A percentile compares a stretch with the other conserved stretches of the same genome.
phyloP scores from a whole-genome alignment of 2,329 filamentous ascomycete genomes.

The Chaetomiaceae sp. region DNA sequence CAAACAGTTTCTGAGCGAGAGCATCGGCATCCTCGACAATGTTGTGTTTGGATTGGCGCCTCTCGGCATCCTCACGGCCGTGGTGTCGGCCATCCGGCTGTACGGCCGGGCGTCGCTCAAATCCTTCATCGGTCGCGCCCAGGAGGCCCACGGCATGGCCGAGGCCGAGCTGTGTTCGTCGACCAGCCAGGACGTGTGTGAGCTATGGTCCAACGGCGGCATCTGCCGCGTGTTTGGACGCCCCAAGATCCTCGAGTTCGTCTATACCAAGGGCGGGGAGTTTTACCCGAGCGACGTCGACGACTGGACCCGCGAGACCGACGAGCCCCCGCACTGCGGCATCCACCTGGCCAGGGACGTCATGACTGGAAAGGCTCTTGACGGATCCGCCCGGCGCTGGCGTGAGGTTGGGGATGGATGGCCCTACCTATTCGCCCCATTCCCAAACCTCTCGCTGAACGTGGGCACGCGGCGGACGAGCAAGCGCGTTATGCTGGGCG shows the following conservation, averaged over 20 bases:
- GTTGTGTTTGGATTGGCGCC: slow-evolving; percentile 25
- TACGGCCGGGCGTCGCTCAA: slow-evolving; percentile 30
- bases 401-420: no score
- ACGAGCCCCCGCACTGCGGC: background rate
- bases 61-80: slow-evolving; percentile 37
- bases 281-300: background rate
- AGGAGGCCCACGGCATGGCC: slow-evolving; percentile 27
- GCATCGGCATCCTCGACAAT: slow-evolving; percentile 12
- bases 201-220: slow-evolving; percentile 33
- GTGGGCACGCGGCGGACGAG: background rate
- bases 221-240: slow-evolving; percentile 33
- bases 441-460: slow-evolving; percentile 12
- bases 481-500: background rate
- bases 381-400: no score
- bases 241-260: slow-evolving; percentile 25
- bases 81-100: slow-evolving; percentile 32
- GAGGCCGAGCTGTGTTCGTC: slow-evolving; percentile 40
- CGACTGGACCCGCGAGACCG: no score
- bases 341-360: background rate
- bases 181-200: slow-evolving; percentile 36
- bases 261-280: background rate
- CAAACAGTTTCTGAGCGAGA: slow-evolving; percentile 36
- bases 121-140: slow-evolving; percentile 34
- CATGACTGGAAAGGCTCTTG: slow-evolving; percentile 12
- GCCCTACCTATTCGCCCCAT: background rate